Conservation (phyloP, 805 yeast species). For the Candida broadrunensis region DNA sequence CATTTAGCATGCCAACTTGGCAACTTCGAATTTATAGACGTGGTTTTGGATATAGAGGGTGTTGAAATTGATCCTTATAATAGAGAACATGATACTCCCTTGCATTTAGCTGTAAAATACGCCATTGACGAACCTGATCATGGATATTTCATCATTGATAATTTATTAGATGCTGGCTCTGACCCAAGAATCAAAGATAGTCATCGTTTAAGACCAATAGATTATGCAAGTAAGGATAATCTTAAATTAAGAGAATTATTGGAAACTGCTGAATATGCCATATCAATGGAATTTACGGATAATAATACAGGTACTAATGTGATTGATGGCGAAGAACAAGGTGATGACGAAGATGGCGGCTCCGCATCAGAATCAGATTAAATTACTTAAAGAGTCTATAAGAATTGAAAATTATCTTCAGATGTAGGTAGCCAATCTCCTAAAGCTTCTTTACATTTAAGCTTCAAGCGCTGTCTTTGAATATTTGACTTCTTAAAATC, state of each 20-base stretch:
- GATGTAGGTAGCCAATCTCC: constrained; percentile 48
- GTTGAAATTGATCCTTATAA: constrained; percentile 85
- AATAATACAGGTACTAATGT: constrained; percentile 33
- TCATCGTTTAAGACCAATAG: constrained; percentile 70
- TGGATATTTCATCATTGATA: constrained; percentile 74
- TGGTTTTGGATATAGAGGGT: constrained; percentile 80
- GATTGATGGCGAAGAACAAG: constrained; percentile 29
- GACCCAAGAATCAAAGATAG: constrained; percentile 54
- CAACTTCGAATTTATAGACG: constrained; percentile 80
- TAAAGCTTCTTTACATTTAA: constrained; percentile 22
- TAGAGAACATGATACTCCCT: constrained; percentile 81
- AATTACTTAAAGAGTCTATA: neutral
- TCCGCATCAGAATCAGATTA: constrained; percentile 31
- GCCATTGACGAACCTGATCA: constrained; percentile 79
- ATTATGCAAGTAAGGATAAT: constrained; percentile 56
- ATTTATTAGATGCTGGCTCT: constrained; percentile 87
- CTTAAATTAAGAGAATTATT: constrained; percentile 58
- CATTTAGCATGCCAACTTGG: constrained; percentile 84
- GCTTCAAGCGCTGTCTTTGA: constrained; percentile 27
- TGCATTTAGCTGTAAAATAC: constrained; percentile 81
- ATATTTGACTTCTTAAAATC: constrained; percentile 25
- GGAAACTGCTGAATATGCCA: constrained; percentile 82
- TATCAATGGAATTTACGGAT: constrained; percentile 32
- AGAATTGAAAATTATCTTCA: constrained; percentile 38
- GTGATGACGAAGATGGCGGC: constrained; percentile 30